phyloP scores from a whole-genome alignment of 345 rosid genomes.

The Chamaenerion angustifolium region DNA sequence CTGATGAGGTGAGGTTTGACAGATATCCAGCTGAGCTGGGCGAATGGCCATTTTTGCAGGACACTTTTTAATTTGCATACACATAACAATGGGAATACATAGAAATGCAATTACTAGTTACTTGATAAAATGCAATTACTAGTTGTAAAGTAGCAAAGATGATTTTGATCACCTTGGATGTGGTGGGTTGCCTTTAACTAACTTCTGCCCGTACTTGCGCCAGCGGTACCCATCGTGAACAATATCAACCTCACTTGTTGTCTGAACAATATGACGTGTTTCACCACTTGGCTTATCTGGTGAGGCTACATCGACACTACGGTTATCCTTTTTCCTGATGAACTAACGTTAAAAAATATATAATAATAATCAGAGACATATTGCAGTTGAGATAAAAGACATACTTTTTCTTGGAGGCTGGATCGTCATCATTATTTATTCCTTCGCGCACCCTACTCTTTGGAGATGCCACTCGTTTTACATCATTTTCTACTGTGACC shows the following conservation, averaged over 20 bases:
- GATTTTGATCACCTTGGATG: slow-evolving; percentile 53
- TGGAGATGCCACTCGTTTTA: slow-evolving; percentile 26
- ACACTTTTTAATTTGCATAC: no score
- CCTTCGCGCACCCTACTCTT: slow-evolving; percentile 33
- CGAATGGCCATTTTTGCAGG: no score
- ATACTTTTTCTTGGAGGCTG: slow-evolving; percentile 55
- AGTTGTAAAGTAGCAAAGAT: background rate
- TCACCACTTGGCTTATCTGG: slow-evolving; percentile 41
- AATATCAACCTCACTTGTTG: slow-evolving; percentile 18
- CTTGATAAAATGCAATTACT: background rate
- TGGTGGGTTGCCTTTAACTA: slow-evolving; percentile 88
- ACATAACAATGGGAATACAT: no score
- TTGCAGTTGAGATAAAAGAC: slow-evolving; percentile 5
- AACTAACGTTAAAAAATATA: slow-evolving; percentile 7
- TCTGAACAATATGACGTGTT: slow-evolving; percentile 45
- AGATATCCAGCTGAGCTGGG: no score
- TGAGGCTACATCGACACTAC: slow-evolving; percentile 20
- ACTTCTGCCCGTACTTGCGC: slow-evolving; percentile 98
- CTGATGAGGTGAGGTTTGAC: no score
- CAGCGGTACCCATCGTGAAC: slow-evolving; percentile 94
- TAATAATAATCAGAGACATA: slow-evolving; percentile 8
- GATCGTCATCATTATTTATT: slow-evolving; percentile 29
- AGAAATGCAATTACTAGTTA: no score
- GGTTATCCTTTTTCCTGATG: slow-evolving; percentile 57
- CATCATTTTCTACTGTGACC: slow-evolving; percentile 22